Conservation (phyloP, 2,329 filamentous ascomycete species). For the Raffaelea arxii region DNA sequence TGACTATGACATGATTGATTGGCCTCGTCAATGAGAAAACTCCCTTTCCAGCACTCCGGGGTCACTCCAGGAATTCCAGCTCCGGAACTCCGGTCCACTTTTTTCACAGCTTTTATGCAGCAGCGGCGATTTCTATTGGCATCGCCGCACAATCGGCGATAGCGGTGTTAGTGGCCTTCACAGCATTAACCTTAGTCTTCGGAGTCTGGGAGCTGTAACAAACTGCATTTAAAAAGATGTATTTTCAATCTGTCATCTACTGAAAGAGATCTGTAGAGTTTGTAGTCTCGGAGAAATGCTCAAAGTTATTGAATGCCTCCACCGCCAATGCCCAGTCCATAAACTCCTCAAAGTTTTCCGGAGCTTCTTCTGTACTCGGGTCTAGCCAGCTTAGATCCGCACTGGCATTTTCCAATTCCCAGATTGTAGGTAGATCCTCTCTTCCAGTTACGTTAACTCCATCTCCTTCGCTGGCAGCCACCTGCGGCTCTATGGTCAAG, state of each 20-base stretch:
- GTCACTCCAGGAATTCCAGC: too few species aligned
- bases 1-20: too few species aligned
- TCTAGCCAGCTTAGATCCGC: conserved; percentile 2
- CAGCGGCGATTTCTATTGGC: too few species aligned
- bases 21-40: too few species aligned
- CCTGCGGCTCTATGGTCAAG: neutral
- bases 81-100: too few species aligned
- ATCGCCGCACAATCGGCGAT: too few species aligned
- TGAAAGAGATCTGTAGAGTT: neutral
- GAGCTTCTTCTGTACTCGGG: neutral
- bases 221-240: too few species aligned
- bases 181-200: too few species aligned
- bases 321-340: conserved; percentile 11
- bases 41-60: too few species aligned
- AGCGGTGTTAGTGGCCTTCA: too few species aligned
- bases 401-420: neutral
- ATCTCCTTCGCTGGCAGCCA: neutral
- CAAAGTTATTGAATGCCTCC: conserved; percentile 8
- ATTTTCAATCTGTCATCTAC: neutral
- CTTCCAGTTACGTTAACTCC: neutral
- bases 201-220: too few species aligned
- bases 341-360: conserved; percentile 1
- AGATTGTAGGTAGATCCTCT: neutral
- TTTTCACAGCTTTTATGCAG: too few species aligned
- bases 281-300: conserved; percentile 15